Base-by-base conservation (phyloP, 2,329 filamentous ascomycete species). In the Stromatinia cepivora region DNA sequence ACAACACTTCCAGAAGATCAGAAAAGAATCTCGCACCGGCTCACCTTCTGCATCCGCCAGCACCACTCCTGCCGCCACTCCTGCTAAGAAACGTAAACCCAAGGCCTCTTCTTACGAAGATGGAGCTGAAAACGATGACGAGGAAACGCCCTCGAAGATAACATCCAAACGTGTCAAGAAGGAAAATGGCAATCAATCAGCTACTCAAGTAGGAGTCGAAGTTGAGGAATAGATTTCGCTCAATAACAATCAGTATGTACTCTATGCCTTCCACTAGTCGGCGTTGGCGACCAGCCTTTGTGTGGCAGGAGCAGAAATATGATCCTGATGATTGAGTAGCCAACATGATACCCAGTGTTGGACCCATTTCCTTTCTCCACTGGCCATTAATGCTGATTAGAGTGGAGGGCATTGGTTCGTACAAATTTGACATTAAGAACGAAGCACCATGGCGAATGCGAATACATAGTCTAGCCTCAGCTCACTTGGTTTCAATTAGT, bases 1-100 rank as follows among this genome's bases (percentile, higher is more conserved):
- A 15, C 77, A 78, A 66, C 77, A 77, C 58, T 78, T 75, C 67
- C 77, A 78, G 59, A 78, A 78, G 64, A 72, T 78, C 52, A 74
- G 75, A 59, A 72, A 74, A 45, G 69, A 72, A 64, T 58, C 56
- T 15, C 42, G 59, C 39, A 31, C 36, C 58, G n/a, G 45, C 42
- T 39, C 56, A 13, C 34, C 54, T 13, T 45, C 48, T 28, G 54
- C 17, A 15, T 59, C 64, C n/a, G 6, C 39, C 8, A 25, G 34
- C 56, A n/a, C 13, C 57, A n/a, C 57, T 22, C 54, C 64, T n/a
- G 48, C 34, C 57, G 56, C 22, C 10, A 45, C 61, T 36, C 63
- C 58, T 3, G 39, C 66, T 36, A 69, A 65, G 15, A 58, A 57
- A 22, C 42, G 36, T 34, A 69, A 65, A 17, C 8, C 42, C 22